Conservation (phyloP, 1,139 yeast species). For the Hyphopichia khmerensis region DNA sequence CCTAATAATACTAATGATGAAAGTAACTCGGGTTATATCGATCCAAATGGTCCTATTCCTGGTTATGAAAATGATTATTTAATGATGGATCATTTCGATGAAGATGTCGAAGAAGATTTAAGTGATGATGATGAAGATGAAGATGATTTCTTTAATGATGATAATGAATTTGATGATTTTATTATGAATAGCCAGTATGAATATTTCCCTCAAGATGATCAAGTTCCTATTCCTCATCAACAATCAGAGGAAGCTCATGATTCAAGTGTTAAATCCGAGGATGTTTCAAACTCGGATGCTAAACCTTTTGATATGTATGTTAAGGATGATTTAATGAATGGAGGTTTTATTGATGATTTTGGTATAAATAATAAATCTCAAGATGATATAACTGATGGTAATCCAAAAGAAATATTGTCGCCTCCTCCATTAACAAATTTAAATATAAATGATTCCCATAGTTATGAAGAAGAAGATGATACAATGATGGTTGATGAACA, state of each 20-base stretch:
- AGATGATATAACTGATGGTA: background rate
- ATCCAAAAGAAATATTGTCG: background rate
- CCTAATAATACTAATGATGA: constrained; percentile 13
- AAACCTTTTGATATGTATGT: background rate
- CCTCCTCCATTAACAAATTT: background rate
- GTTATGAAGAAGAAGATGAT: background rate
- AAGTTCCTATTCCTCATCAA: background rate
- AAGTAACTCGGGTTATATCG: background rate
- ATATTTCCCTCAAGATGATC: constrained; percentile 1
- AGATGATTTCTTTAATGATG: constrained; percentile 39
- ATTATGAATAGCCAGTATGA: constrained; percentile 17
- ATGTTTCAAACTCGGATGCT: background rate
- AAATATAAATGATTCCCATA: background rate
- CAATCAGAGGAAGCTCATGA: background rate
- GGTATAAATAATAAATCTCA: constrained; percentile 4
- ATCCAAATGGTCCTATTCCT: constrained; percentile 19
- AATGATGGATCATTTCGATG: constrained; percentile 33
- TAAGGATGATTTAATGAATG: constrained; percentile 7
- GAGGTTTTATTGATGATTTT: constrained; percentile 10
- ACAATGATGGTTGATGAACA: constrained; percentile 4
- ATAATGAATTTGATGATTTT: constrained; percentile 36
- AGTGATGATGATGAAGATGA: constrained; percentile 39
- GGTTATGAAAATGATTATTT: constrained; percentile 39
- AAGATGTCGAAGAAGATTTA: constrained; percentile 36
- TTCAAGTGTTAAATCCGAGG: no score